Conservation (phyloP, 2,329 filamentous ascomycete species). For the Claviceps sp. region DNA sequence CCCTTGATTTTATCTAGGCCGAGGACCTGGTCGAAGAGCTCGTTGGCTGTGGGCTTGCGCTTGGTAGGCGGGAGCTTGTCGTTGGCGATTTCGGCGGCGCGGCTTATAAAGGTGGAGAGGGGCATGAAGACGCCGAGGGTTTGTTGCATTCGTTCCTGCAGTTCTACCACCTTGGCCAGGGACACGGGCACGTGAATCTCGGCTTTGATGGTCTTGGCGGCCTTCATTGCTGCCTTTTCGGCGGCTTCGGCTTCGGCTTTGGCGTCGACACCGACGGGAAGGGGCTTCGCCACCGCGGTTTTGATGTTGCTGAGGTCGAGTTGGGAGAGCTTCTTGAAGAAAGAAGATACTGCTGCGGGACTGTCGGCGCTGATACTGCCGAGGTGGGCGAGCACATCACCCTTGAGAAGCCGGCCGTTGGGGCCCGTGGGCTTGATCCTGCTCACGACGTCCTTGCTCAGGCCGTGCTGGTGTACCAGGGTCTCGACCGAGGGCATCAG, state of each 20-base stretch:
- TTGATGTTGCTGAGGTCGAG: conserved; percentile 96
- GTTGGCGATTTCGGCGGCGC: conserved; percentile 78
- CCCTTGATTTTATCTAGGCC: conserved; percentile 42
- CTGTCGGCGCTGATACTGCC: conserved; percentile 62
- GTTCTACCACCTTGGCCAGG: conserved; percentile 62
- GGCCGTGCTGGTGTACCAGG: conserved; percentile 64
- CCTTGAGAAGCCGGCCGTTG: conserved; percentile 79
- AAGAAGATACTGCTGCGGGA: conserved; percentile 55
- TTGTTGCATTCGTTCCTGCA: conserved; percentile 67
- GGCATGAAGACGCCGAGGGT: conserved; percentile 70
- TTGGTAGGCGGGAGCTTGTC: conserved; percentile 62
- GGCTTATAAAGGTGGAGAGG: conserved; percentile 72
- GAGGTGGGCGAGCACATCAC: conserved; percentile 83
- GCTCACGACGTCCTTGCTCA: conserved; percentile 61
- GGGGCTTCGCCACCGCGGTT: conserved; percentile 43
- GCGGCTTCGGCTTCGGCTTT: no score
- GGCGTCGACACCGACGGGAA: neutral
- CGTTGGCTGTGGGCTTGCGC: conserved; percentile 52
- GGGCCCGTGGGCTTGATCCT: conserved; percentile 83
- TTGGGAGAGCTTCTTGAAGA: conserved; percentile 63
- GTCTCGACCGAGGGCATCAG: conserved; percentile 73
- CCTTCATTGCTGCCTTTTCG: neutral
- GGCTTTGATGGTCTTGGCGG: conserved; percentile 23
- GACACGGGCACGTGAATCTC: conserved; percentile 65
- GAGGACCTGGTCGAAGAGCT: conserved; percentile 81